Percentiles rank a stretch among this genome's conserved stretches.
phyloP scores from a whole-genome alignment of 2,329 filamentous ascomycete species.

The Rhinocladiella similis region DNA sequence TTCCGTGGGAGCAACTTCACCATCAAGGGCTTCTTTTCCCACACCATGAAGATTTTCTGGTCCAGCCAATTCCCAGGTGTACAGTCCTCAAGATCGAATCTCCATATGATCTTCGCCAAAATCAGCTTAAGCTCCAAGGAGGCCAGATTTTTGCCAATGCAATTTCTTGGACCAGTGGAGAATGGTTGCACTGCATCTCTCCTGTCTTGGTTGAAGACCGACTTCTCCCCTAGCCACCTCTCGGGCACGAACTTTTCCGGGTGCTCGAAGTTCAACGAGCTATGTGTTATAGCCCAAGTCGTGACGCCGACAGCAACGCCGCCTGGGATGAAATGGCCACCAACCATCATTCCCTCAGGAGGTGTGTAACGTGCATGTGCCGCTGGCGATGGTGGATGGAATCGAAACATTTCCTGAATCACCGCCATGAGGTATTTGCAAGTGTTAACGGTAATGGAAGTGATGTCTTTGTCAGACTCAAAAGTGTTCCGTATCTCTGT shows the following conservation, averaged over 20 bases:
- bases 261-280: background rate
- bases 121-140: constrained; percentile 31
- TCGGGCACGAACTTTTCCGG: background rate
- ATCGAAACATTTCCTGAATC: no score
- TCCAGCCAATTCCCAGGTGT: no score
- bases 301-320: constrained; percentile 43
- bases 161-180: background rate
- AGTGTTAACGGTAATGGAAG: no score
- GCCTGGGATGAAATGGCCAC: constrained; percentile 48
- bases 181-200: background rate
- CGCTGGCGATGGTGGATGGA: no score
- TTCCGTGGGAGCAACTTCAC: no score
- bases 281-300: background rate
- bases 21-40: no score
- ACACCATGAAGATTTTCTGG: no score
- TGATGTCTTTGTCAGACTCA: no score
- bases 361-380: constrained; percentile 36
- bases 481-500: no score
- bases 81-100: constrained; percentile 25
- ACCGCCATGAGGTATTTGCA: no score
- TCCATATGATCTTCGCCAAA: constrained; percentile 22
- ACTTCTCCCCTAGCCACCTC: background rate
- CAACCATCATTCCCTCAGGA: constrained; percentile 44
- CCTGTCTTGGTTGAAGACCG: background rate
- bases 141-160: constrained; percentile 6